phyloP scores from a whole-genome alignment of 2,329 filamentous ascomycete genomes.

The Cercospora berteroae region DNA sequence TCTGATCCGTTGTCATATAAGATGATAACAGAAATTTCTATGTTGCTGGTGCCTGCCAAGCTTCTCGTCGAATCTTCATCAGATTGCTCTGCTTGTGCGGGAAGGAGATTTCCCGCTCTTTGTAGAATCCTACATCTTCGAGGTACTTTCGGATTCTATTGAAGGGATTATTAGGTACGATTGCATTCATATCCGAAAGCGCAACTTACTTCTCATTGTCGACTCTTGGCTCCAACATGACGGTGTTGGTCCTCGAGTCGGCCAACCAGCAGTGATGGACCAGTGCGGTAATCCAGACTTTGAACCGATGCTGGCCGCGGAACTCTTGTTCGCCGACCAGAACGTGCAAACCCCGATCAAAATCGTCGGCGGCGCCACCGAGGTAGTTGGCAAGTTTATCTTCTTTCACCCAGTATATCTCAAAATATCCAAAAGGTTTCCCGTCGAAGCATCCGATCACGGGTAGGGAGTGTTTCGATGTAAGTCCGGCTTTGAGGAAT shows the following conservation, averaged over 20 bases:
- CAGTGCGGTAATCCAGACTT: slow-evolving; percentile 77
- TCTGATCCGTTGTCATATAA: not conserved
- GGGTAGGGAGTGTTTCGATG: slow-evolving; percentile 75
- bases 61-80: slow-evolving; percentile 75
- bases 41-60: slow-evolving; percentile 66
- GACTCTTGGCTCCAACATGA: slow-evolving; percentile 84
- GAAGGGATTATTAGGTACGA: slow-evolving; percentile 1
- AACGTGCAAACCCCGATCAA: slow-evolving; percentile 84
- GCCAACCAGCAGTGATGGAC: slow-evolving; percentile 81
- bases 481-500: slow-evolving; percentile 67
- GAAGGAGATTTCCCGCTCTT: slow-evolving; percentile 81
- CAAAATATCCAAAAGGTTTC: slow-evolving; percentile 93
- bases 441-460: slow-evolving; percentile 93
- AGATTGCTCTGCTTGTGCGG: slow-evolving; percentile 91
- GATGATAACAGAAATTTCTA: slow-evolving; percentile 13
- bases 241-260: slow-evolving; percentile 75
- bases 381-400: slow-evolving; percentile 72
- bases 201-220: slow-evolving; percentile 75
- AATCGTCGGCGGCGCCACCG: slow-evolving; percentile 69
- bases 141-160: slow-evolving; percentile 68
- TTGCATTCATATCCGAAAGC: not conserved
- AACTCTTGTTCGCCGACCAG: slow-evolving; percentile 92
- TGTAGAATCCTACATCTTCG: slow-evolving; percentile 73
- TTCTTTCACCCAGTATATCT: slow-evolving; percentile 98
- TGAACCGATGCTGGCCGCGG: slow-evolving; percentile 71